Conservation (phyloP, 495 filamentous ascomycete genomes). For the Penicillium waksmanii region DNA sequence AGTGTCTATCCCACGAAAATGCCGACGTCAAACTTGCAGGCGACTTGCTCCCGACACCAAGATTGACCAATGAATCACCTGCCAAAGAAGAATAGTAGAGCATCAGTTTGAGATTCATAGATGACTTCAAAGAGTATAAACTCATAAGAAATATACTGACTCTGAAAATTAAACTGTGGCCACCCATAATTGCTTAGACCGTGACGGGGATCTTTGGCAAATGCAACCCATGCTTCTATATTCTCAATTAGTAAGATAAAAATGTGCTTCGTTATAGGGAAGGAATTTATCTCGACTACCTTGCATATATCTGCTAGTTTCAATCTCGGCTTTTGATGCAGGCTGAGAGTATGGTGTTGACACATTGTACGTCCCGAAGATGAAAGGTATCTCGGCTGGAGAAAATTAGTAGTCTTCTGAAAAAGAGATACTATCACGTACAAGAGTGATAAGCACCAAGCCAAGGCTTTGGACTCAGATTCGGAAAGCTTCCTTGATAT, state of each 20-base stretch:
- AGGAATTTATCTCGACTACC: slow-evolving; percentile 3
- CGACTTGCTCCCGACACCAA: neutral
- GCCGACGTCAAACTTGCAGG: neutral
- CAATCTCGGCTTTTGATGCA: neutral
- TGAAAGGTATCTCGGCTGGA: slow-evolving; percentile 40
- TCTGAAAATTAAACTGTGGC: slow-evolving; percentile 29
- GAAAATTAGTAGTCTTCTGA: neutral
- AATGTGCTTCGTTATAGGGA: neutral
- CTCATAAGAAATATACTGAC: slow-evolving; percentile 1
- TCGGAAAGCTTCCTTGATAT: slow-evolving; percentile 53
- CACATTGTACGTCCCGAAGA: slow-evolving; percentile 44
- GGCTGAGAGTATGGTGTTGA: neutral
- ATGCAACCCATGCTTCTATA: slow-evolving; percentile 48
- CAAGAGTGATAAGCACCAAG: slow-evolving; percentile 56
- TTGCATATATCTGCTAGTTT: slow-evolving; percentile 27
- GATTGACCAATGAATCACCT: neutral
- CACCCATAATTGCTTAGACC: slow-evolving; percentile 42
- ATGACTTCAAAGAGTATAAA: neutral
- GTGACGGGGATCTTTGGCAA: slow-evolving; percentile 47
- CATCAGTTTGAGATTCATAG: neutral
- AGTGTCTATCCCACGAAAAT: neutral
- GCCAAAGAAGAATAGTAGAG: neutral
- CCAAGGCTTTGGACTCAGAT: slow-evolving; percentile 44
- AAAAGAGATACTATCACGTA: slow-evolving; percentile 5
- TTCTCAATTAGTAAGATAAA: slow-evolving; percentile 23